Base-by-base conservation (phyloP, 257 asterid genomes). In the Nicotiana otophora region DNA sequence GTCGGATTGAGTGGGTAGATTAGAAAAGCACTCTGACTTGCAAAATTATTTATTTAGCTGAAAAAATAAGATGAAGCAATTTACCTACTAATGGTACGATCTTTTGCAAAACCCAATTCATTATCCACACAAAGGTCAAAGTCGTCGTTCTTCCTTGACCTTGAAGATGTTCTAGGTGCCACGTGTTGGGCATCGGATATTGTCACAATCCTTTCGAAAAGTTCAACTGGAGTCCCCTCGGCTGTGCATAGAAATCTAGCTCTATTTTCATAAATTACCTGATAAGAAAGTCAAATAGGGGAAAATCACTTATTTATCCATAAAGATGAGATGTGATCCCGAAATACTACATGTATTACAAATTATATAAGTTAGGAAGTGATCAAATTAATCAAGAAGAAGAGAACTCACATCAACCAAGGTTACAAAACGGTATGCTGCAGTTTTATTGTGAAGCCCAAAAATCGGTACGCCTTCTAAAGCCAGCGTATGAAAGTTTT, bases 341-440 rank as follows among this genome's bases (percentile, higher is more conserved):
- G 10, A 9, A 5, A 5, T 17, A 54, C 17, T 10, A 17, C 55
- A 54, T 36, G 51, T 42, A 17, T 15, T n/a, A 34, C 4, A 10
- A 77, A 78, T 36, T 16, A 34, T 26, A 67, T 7, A 11, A 28
- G 10, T 48, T n/a, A 46, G 36, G 12, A 33, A 36, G 80, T 10
- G 19, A 65, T 12, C 53, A 67, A 82, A 75, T 10, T 14, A 76
- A 19, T 36, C 26, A 28, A 60, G 42, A 57, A 82, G 88, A 58
- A 79, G 81, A 82, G 85, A 82, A 92, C 99, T 90, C 76, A 96
- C 99, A 87, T 96, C 99, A 36, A 96, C 93, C 87, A 96, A 88
- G 79, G 97, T 93, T 87, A 94, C 97, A 90, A 96, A 96, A 82
- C 99, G 98, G 86, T 94, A 93, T 14, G 99, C 99, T 66, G 98